These are phyloP conservation scores for Abrus precatorius DNA, from an alignment of 306 rosid species.

Conservation along the genomic window DNA sequence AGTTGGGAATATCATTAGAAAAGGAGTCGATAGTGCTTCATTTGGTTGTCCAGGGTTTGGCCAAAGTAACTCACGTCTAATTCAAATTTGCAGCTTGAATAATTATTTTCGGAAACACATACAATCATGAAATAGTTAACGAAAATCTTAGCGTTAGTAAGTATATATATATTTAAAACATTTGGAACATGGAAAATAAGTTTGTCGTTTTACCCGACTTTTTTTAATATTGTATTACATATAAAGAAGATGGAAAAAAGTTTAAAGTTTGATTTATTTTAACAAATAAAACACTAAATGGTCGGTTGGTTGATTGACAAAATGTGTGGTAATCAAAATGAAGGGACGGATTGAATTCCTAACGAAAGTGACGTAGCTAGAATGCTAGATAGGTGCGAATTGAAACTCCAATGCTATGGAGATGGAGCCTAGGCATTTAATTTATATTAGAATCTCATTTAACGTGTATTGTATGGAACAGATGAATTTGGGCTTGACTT, in stretches of 20 bases:
- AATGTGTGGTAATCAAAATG: conserved; percentile 2
- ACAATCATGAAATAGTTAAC: too few species aligned
- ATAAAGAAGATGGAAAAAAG: background rate
- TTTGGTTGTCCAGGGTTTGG: too few species aligned
- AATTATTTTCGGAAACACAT: too few species aligned
- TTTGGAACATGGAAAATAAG: too few species aligned
- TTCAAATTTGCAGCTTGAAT: too few species aligned
- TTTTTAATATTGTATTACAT: too few species aligned
- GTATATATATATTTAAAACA: too few species aligned
- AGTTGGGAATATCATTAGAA: conserved; percentile 36
- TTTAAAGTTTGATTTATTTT: background rate
- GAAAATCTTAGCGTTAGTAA: too few species aligned
- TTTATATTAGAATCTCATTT: background rate
- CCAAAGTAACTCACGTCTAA: too few species aligned
- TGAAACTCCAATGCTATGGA: background rate
- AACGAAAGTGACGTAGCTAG: background rate
- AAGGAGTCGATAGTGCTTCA: background rate
- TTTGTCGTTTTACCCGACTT: too few species aligned
- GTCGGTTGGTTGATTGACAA: background rate
- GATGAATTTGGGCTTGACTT: conserved; percentile 64
- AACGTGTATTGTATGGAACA: conserved; percentile 20
- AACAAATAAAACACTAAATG: background rate
- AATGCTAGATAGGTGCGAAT: background rate
- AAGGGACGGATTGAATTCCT: conserved; percentile 15
- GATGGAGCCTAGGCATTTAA: background rate